A percentile compares a stretch with the other conserved stretches of the same genome.
Conservation (phyloP, 345 rosid species). For the Camelina neglecta region DNA sequence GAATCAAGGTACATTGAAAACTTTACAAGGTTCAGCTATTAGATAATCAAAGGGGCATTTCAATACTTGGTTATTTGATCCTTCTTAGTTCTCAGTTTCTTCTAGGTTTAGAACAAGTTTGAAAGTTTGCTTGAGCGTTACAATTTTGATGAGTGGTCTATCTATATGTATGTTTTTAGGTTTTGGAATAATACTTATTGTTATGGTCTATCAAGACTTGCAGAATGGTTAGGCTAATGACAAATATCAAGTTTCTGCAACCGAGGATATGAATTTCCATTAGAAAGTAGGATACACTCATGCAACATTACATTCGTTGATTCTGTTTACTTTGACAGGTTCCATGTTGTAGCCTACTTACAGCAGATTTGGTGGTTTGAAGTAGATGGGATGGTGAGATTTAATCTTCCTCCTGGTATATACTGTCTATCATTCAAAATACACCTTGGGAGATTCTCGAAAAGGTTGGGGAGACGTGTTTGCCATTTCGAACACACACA, state of each 20-base stretch:
- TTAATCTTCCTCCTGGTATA: slow-evolving; percentile 76
- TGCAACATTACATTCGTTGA: too few relatives aligned
- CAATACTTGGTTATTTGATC: background rate
- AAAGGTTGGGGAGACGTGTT: slow-evolving; percentile 75
- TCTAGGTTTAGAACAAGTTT: background rate
- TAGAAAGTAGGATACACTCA: background rate
- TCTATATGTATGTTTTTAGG: background rate
- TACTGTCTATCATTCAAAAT: slow-evolving; percentile 77
- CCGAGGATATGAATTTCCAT: background rate
- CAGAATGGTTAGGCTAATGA: background rate
- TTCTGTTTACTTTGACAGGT: slow-evolving; percentile 46
- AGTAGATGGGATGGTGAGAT: slow-evolving; percentile 76
- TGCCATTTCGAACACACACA: slow-evolving; percentile 72
- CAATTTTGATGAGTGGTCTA: background rate
- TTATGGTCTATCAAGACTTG: slow-evolving; percentile 5
- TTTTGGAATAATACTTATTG: background rate
- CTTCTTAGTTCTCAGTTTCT: slow-evolving; percentile 5
- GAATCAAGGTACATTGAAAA: slow-evolving; percentile 67
- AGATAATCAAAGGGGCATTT: background rate
- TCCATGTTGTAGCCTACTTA: slow-evolving; percentile 73
- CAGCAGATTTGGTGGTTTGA: slow-evolving; percentile 97
- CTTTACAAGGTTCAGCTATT: background rate
- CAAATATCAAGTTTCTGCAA: background rate
- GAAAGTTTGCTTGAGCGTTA: background rate
- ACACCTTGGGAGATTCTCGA: slow-evolving; percentile 79